Evolutionary conservation across 495 filamentous ascomycete species (phyloP).

Genomic region (Trichoderma parareesei): DNA sequence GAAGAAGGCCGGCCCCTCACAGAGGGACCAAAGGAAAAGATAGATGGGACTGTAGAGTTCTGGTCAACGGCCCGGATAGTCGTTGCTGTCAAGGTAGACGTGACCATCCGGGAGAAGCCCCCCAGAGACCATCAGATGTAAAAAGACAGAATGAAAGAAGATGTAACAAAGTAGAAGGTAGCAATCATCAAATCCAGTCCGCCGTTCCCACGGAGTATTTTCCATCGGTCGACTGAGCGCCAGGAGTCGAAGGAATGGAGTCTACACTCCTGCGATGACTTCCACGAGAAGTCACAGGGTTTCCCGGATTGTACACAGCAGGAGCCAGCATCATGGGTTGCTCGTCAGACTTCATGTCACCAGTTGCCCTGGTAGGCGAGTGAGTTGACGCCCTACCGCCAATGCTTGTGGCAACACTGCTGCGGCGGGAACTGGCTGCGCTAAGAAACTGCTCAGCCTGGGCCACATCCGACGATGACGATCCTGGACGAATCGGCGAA

Average conservation of each 20-base stretch:
- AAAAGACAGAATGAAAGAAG: not conserved
- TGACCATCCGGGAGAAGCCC: too few relatives aligned
- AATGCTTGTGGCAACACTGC: not conserved
- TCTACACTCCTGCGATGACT: not conserved
- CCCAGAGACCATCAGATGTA: not conserved
- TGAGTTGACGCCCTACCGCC: not conserved
- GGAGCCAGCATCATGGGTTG: slow-evolving; percentile 27
- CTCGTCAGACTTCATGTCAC: not conserved
- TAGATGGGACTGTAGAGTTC: not conserved
- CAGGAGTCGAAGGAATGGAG: not conserved
- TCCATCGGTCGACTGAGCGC: not conserved
- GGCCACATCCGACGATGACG: not conserved
- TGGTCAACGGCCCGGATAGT: not conserved
- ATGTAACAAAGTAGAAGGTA: not conserved
- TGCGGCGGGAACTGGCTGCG: not conserved
- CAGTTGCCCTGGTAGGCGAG: not conserved
- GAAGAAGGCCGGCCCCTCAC: not conserved
- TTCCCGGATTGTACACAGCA: slow-evolving; percentile 32
- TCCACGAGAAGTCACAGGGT: not conserved
- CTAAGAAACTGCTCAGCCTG: too few relatives aligned
- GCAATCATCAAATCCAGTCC: not conserved
- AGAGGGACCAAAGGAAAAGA: not conserved
- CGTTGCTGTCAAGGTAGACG: too few relatives aligned
- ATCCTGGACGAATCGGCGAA: not conserved
- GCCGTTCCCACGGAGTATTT: not conserved